Conservation (phyloP, 345 rosid genomes). For the Salix udensis region DNA sequence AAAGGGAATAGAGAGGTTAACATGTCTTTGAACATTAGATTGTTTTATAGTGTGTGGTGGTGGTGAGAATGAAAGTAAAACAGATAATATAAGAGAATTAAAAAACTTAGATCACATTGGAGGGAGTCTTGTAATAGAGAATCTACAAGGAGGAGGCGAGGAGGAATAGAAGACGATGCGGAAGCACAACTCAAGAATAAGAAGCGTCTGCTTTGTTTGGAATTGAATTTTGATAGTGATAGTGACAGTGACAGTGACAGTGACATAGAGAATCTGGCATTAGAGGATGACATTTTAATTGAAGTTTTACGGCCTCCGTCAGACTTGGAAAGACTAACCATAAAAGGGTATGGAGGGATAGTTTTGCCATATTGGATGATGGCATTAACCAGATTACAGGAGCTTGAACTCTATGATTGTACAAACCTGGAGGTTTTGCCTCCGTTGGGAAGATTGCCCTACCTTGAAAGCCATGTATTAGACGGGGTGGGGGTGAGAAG, state of each 20-base stretch:
- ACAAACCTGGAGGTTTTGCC: background rate
- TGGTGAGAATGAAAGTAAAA: background rate
- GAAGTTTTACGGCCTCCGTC: too few species aligned
- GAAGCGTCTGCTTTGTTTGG: background rate
- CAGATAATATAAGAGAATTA: slow-evolving; percentile 3
- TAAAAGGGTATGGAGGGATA: too few species aligned
- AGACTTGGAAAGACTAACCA: too few species aligned
- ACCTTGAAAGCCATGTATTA: slow-evolving; percentile 13
- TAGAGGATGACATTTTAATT: too few species aligned
- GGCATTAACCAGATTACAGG: too few species aligned
- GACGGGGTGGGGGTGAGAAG: background rate
- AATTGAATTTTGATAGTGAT: too few species aligned
- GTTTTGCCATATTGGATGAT: too few species aligned
- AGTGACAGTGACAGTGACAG: too few species aligned
- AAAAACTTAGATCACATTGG: background rate
- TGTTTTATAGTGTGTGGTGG: background rate
- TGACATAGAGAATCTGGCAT: too few species aligned
- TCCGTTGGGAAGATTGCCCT: slow-evolving; percentile 11
- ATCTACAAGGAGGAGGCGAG: background rate
- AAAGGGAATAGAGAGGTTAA: slow-evolving; percentile 12
- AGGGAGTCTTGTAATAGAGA: background rate
- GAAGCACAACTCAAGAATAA: slow-evolving; percentile 1
- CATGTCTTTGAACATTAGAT: slow-evolving; percentile 1
- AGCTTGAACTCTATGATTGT: too few species aligned
- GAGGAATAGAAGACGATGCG: background rate